These are phyloP conservation scores for Colletotrichum endophyticum DNA, from an alignment of 2,329 filamentous ascomycete genomes.

Conservation along the genomic window DNA sequence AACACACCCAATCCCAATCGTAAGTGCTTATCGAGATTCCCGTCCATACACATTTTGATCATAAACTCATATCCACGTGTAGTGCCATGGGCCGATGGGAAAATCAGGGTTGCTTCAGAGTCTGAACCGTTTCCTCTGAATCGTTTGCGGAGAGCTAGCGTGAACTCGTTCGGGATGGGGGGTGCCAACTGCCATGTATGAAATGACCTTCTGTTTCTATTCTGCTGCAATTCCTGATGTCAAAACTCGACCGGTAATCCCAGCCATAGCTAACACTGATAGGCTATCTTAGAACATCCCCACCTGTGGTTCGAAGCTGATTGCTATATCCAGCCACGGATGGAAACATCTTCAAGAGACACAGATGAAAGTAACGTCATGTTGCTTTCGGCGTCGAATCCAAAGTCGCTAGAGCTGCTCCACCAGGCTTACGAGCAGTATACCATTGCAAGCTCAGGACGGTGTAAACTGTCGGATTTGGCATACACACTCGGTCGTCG, in stretches of 20 bases:
- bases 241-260: neutral
- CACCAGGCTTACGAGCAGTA: constrained; percentile 23
- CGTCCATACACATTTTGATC: neutral
- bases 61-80: neutral
- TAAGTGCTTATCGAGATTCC: neutral
- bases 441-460: neutral
- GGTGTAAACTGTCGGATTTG: constrained; percentile 21
- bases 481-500: constrained; percentile 33
- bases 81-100: constrained; percentile 13
- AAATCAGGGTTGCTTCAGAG: constrained; percentile 29
- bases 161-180: constrained; percentile 42
- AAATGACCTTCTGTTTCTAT: neutral
- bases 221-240: neutral
- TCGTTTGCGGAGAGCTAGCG: constrained; percentile 28
- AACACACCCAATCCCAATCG: constrained; percentile 8
- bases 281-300: neutral
- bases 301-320: neutral
- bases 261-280: neutral
- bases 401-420: constrained; percentile 14
- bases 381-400: constrained; percentile 23
- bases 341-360: neutral
- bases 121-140: constrained; percentile 27
- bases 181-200: constrained; percentile 19
- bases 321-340: neutral
- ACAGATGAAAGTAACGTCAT: neutral